phyloP scores from a whole-genome alignment of 2,329 filamentous ascomycete species.

The Escovopsis weberi region DNA sequence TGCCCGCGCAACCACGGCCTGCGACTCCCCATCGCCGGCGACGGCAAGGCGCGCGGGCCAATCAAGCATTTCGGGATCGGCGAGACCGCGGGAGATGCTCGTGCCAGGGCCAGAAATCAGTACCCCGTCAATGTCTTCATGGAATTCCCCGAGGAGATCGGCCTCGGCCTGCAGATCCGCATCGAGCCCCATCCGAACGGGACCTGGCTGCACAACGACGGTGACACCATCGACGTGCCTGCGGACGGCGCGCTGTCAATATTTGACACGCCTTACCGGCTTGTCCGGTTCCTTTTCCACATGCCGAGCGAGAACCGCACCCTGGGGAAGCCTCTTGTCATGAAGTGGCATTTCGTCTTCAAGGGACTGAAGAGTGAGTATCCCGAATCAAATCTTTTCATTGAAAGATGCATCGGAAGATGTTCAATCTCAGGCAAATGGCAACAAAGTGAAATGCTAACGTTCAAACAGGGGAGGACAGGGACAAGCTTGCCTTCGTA shows the following conservation, averaged over 20 bases:
- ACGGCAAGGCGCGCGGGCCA: too few relatives aligned
- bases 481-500: too few relatives aligned
- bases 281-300: slow-evolving; percentile 47
- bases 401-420: too few relatives aligned
- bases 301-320: slow-evolving; percentile 44
- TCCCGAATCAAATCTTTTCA: too few relatives aligned
- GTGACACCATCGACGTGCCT: slow-evolving; percentile 34
- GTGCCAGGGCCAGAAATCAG: slow-evolving; percentile 33
- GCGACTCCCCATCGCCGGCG: too few relatives aligned
- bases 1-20: too few relatives aligned
- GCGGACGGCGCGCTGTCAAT: slow-evolving; percentile 31
- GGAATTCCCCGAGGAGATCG: slow-evolving; percentile 15
- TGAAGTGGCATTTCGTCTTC: slow-evolving; percentile 19
- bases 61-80: too few relatives aligned
- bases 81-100: slow-evolving; percentile 11
- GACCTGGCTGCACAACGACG: slow-evolving; percentile 35
- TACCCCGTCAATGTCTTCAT: slow-evolving; percentile 39
- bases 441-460: too few relatives aligned
- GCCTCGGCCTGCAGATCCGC: slow-evolving; percentile 17
- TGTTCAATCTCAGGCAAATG: too few relatives aligned
- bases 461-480: too few relatives aligned
- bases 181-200: slow-evolving; percentile 22
- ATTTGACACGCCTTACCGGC: slow-evolving; percentile 23
- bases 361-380: slow-evolving; percentile 1
- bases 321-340: slow-evolving; percentile 17